Base-by-base conservation (phyloP, 176 grass and related monocot species). In the Puya raimondii region DNA sequence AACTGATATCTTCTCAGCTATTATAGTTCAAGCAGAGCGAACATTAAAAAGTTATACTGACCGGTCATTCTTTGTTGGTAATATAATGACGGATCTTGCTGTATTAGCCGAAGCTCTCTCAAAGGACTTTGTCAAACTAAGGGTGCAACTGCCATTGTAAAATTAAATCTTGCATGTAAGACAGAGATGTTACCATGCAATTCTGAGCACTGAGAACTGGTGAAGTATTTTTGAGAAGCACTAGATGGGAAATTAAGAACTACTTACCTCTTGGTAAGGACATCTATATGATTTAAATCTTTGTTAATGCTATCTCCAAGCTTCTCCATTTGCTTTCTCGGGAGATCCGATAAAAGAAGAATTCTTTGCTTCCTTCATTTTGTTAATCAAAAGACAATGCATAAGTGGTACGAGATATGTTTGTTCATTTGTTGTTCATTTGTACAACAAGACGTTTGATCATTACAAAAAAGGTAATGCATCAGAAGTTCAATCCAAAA, bases 321-420 rank as follows among this genome's bases (percentile, higher is more conserved):
- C 72, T 87, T 92, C 69, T 97, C 89, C n/a, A 92, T 83, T 10
- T 90, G 89, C 72, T 92, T 97, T 80, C 94, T 97, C 52, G 94
- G 94, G 67, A 97, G 77, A 79, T 92, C 94, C 1, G 94, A 90
- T 26, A 97, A 79, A 78, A 97, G 89, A 47, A 97, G 86, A 77
- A 97, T 82, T 85, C 89, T 92, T 83, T 90, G 94, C 89, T 90
- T 97, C 84, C 94, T 97, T 80, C 54, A 81, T 27, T 74, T 69
- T 92, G 59, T 76, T 88, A 3, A 65, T 74, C 74, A 70, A 15
- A 64, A 86, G 71, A 18, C 17, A 51, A 75, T 25, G 69, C 16
- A 71, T 59, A 16, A 79, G 42, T 70, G 69, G 51, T 69, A 83
- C 11, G 64, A 56, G 17, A 12, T 33, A 23, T 47, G 50, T 7